phyloP scores from a whole-genome alignment of 2,329 filamentous ascomycete genomes.

The Neoarthrinium moseri region DNA sequence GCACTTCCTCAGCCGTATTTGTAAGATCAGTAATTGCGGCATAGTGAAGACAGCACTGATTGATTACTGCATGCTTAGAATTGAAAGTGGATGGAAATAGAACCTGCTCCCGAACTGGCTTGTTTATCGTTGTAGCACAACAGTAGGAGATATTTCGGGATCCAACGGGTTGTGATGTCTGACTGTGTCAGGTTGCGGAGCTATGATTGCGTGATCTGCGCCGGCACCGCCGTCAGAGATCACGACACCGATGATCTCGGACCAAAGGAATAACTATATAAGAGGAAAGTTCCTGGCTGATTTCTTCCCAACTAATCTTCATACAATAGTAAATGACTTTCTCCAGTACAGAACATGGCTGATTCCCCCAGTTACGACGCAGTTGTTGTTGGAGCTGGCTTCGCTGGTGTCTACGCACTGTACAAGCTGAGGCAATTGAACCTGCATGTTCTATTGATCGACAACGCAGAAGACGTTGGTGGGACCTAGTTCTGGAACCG shows the following conservation, averaged over 20 bases:
- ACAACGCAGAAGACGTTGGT: constrained; percentile 3
- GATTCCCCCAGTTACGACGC: not conserved
- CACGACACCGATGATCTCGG: not conserved
- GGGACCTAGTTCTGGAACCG: not conserved
- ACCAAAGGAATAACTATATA: not conserved
- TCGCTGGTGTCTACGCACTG: not conserved
- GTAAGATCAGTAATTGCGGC: too few relatives aligned
- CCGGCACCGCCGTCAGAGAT: not conserved
- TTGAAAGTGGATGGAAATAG: too few relatives aligned
- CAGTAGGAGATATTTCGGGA: too few relatives aligned
- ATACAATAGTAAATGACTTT: not conserved
- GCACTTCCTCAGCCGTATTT: too few relatives aligned
- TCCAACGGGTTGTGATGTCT: too few relatives aligned
- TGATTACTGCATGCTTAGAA: too few relatives aligned
- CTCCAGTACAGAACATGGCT: not conserved
- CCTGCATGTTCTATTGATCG: not conserved
- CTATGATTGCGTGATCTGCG: not conserved
- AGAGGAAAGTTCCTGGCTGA: too few relatives aligned
- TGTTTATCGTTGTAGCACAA: too few relatives aligned
- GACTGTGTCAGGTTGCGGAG: constrained; percentile 1
- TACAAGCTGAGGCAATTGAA: not conserved
- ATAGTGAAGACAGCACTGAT: too few relatives aligned
- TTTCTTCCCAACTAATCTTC: not conserved
- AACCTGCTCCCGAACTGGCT: too few relatives aligned
- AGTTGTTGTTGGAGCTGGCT: not conserved